Evolutionary conservation across 2,329 filamentous ascomycete genomes (phyloP), one percentile per base, ranked within the genome.

Genomic region (Ramularia endophylla): DNA sequence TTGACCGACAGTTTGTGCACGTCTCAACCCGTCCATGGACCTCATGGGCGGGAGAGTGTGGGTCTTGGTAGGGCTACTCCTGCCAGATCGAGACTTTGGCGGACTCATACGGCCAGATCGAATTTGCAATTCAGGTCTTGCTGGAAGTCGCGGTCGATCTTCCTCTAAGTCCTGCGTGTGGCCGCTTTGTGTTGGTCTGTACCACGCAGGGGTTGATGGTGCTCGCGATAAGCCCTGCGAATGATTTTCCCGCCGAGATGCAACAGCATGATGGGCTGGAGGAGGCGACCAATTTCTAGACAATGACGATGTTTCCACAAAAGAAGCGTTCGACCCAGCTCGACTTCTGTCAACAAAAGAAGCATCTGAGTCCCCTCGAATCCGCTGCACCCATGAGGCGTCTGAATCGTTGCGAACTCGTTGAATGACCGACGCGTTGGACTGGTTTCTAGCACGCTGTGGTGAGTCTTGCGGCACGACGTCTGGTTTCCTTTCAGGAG

Each of bases 91-190:
- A 13, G 45, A 18, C 27, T 54, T 57, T 2, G 41, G 43, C 11
- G 60, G 60, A 43, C 60, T 61, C 5, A 46, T 51, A 3, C 57
- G 46, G 5, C 18, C 32, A 34, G 20, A 20, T 7, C 45, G 44
- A 5, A 48, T 52, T 40, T 60, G 56, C 5, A 61, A 39, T 18
- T 62, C 59, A 12, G 59, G 60, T 30, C 60, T 46, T 4, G 47
- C 51, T 5, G 61, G 61, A 27, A 64, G 41, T 34, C 55, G 36
- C 12, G 60, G 60, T 8, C 54, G 43, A 22, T 59, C 52, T 35
- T 59, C 56, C 8, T 35, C 34, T 2, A 54, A n/a, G 25, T 59
- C 54, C 8, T 40, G 37, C 15, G 31, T 34, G 41, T 44, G 30
- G 17, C 11, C 20, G 17, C 22, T 34, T 2, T 43, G 43, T 8